phyloP scores from a whole-genome alignment of 208 protist species.

The Acanthamoeba culbertsoni region DNA sequence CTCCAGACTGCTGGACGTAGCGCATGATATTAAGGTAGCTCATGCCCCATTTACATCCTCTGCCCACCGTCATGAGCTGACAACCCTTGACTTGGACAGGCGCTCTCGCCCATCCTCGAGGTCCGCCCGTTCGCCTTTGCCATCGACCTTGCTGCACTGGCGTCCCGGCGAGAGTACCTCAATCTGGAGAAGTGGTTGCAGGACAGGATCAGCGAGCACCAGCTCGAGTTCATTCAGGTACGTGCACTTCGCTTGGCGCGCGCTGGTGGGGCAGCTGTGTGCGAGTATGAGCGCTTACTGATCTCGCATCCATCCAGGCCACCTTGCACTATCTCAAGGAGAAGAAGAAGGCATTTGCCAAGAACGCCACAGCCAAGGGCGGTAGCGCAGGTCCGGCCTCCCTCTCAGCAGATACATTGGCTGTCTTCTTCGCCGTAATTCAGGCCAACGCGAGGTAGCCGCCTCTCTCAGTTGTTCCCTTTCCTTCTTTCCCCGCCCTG shows the following conservation, averaged over 20 bases:
- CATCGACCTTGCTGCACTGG: conserved; percentile 83
- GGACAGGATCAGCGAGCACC: conserved; percentile 64
- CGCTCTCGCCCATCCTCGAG: conserved; percentile 73
- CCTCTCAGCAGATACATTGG: conserved; percentile 34
- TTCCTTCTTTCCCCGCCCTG: background rate
- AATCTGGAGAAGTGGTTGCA: conserved; percentile 82
- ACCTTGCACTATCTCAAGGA: conserved; percentile 61
- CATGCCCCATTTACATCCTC: too few species aligned
- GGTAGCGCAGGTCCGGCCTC: background rate
- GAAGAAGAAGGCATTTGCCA: conserved; percentile 49
- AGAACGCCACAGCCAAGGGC: background rate
- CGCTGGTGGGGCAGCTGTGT: too few species aligned
- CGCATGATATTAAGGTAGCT: conserved; percentile 71
- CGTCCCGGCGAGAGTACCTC: conserved; percentile 78
- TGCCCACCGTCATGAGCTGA: background rate
- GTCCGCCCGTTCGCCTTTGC: conserved; percentile 74
- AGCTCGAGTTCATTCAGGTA: conserved; percentile 20
- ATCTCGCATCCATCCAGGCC: background rate
- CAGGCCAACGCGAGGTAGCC: conserved; percentile 54
- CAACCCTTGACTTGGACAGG: background rate
- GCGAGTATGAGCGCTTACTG: background rate
- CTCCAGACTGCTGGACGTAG: conserved; percentile 80
- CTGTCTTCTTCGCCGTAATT: conserved; percentile 55
- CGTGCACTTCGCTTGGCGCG: background rate
- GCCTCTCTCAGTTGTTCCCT: background rate